Conservation (phyloP, 2,329 filamentous ascomycete genomes). For the Apiospora rasikravindrae region DNA sequence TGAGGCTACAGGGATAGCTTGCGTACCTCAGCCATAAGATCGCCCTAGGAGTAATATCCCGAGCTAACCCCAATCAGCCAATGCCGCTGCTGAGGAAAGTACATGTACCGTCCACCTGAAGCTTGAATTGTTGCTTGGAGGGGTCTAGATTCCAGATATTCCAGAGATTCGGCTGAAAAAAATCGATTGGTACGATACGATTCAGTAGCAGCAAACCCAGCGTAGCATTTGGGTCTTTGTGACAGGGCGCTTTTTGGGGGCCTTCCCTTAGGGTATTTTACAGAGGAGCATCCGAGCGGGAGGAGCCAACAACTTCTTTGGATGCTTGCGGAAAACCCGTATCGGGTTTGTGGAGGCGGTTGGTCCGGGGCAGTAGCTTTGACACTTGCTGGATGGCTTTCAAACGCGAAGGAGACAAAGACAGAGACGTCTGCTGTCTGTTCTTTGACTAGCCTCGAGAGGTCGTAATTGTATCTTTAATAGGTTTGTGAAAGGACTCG, state of each 20-base stretch:
- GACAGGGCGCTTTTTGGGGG: not conserved
- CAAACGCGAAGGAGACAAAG: constrained; percentile 11
- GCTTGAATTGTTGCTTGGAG: not conserved
- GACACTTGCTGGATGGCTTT: constrained; percentile 8
- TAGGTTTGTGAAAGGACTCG: not conserved
- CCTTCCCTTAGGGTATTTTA: not conserved
- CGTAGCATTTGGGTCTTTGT: not conserved
- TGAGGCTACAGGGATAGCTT: constrained; percentile 4
- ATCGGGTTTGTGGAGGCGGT: not conserved
- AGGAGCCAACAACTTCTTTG: not conserved
- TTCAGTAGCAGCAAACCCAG: not conserved
- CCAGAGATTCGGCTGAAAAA: not conserved
- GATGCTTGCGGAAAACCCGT: constrained; percentile 15
- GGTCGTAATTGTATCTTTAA: not conserved
- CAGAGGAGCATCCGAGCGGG: constrained; percentile 2
- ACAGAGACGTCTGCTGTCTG: constrained; percentile 1
- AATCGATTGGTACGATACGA: not conserved
- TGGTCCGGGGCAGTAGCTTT: not conserved
- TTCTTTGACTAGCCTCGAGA: not conserved
- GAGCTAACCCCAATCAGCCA: not conserved
- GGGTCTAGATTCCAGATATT: constrained; percentile 1
- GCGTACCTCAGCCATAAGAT: constrained; percentile 5
- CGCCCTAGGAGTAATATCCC: constrained; percentile 13
- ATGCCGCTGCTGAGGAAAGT: not conserved
- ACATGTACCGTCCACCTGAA: not conserved